Evolutionary conservation across 352 stramenopile genomes (phyloP), one percentile per base, ranked within the genome.

Genomic region (Phytophthora tubulina): DNA sequence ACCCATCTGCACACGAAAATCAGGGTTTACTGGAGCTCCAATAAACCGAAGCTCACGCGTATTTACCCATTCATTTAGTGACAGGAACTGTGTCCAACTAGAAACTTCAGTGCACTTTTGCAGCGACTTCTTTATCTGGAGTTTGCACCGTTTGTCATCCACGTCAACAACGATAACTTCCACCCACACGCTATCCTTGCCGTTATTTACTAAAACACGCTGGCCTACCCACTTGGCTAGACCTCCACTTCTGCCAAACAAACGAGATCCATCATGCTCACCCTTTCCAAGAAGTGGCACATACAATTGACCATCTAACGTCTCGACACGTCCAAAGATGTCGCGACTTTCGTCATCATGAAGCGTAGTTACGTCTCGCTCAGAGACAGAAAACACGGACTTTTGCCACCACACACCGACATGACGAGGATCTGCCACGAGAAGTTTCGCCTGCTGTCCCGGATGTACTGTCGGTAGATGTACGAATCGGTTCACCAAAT

Each of bases 341-440:
- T 77, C 77, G 10, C 79, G 81, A 49, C 42, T 79, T 15, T 86
- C 84, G 48, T 93, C 84, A 3, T 82, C 80, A 52, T 93, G 84
- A 15, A 83, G 59, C 2, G 79, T 90, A 39, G 76, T 81, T 33
- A 92, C 79, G 38, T 91, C 86, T 54, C 82, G 58, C 31, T 92
- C 80, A 0, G 83, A 85, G 1, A 80, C 65, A 6, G 79, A 81
- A 39, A 85, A 70, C 6, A 92, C 68, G 0, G 80, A 71, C 36
- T 91, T 92, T 38, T 89, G 83, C 84, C 83, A 92, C 84, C 86
- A 94, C 2, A 94, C 55, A 1, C 86, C 86, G 3, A 91, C 61
- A 8, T 81, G 44, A 15, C 64, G 69, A 9, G 75, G 50, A 63
- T 94, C 84, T 4, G 85, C 82, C 6, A 94, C 84, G 6, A 94